A percentile compares a stretch with the other conserved stretches of the same genome.
Evolutionary conservation across 805 yeast species (phyloP).

Genomic region (Yamadazyma takamatsuzukensis): DNA sequence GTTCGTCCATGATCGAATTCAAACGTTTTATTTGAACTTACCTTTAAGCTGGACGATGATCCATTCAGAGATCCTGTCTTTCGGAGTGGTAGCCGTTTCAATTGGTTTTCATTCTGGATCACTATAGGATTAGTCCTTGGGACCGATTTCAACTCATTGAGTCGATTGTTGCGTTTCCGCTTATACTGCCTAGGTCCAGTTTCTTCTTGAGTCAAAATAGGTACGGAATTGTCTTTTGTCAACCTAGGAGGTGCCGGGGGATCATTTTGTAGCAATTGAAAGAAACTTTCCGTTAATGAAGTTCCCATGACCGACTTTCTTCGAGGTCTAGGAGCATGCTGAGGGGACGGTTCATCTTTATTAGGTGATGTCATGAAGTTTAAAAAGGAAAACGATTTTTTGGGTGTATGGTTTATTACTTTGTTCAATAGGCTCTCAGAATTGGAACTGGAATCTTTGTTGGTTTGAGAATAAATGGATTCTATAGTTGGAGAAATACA

Average conservation of each 20-base stretch:
- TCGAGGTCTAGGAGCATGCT: not conserved
- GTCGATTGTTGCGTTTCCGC: constrained; percentile 7
- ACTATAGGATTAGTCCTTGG: constrained; percentile 21
- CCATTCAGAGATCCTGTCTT: constrained; percentile 25
- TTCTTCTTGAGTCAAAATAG: too few relatives aligned
- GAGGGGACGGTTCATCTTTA: constrained; percentile 4
- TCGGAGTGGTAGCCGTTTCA: constrained; percentile 25
- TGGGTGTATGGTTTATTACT: constrained; percentile 4
- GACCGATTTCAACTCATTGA: constrained; percentile 10
- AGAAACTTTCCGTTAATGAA: constrained; percentile 29
- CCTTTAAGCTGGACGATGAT: constrained; percentile 33
- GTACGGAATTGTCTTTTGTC: too few relatives aligned
- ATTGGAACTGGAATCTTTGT: not conserved
- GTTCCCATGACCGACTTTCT: constrained; percentile 15
- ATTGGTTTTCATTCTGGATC: constrained; percentile 22
- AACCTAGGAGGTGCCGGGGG: not conserved
- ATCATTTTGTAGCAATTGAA: constrained; percentile 6
- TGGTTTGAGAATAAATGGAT: constrained; percentile 19
- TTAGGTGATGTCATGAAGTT: constrained; percentile 18
- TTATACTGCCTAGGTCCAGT: constrained; percentile 1
- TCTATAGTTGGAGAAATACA: constrained; percentile 30
- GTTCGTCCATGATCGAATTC: constrained; percentile 43
- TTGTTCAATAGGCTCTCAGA: constrained; percentile 4
- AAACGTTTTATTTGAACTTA: constrained; percentile 40
- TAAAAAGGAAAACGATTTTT: constrained; percentile 13